Evolutionary conservation across 805 yeast species (phyloP).

Genomic region (Starmerella khaoyaiensis): DNA sequence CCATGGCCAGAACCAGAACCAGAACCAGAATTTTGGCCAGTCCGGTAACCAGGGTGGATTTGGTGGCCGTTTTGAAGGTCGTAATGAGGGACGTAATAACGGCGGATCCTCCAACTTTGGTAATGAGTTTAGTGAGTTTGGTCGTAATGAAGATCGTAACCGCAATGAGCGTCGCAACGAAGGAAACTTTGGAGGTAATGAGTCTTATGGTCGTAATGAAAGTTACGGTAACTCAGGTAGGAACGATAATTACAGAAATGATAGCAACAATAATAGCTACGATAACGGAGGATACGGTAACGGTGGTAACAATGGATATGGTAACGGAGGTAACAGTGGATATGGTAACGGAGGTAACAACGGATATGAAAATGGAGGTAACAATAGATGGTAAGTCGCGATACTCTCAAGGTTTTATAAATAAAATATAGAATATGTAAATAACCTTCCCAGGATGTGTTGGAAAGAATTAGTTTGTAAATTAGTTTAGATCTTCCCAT

Average conservation of each 20-base stretch:
- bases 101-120: constrained; percentile 3
- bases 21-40: constrained; percentile 3
- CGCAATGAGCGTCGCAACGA: constrained; percentile 3
- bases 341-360: constrained; percentile 5
- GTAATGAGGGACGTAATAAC: constrained; percentile 3
- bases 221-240: constrained; percentile 1
- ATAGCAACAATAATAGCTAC: constrained; percentile 1
- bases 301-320: constrained; percentile 1
- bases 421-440: too few relatives aligned
- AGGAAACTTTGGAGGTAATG: constrained; percentile 1
- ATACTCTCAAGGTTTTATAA: too few relatives aligned
- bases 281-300: not conserved
- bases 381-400: constrained; percentile 3
- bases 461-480: too few relatives aligned
- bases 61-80: too few relatives aligned
- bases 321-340: constrained; percentile 2
- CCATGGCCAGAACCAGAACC: not conserved
- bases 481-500: too few relatives aligned
- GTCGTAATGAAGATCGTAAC: not conserved
- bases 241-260: constrained; percentile 2
- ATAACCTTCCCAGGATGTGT: too few relatives aligned
- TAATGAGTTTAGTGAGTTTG: not conserved
- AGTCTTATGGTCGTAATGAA: not conserved
- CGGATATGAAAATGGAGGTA: constrained; percentile 1
- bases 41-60: constrained; percentile 9